Base-by-base conservation (phyloP, 1,284 basidiomycete genomes). In the Moesziomyces globuligerus region DNA sequence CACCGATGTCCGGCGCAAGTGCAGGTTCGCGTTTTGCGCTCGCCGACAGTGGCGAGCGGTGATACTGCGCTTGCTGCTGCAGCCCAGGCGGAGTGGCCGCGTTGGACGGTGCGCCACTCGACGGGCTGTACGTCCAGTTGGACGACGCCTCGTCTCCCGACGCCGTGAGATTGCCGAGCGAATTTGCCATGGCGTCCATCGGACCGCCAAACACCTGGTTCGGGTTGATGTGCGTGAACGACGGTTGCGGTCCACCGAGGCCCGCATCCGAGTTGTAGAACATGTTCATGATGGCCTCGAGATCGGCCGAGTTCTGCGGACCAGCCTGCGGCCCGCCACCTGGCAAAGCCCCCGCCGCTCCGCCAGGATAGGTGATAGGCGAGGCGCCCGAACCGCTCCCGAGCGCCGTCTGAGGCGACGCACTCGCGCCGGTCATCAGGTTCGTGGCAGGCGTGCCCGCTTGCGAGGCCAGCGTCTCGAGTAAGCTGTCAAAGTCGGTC, bases 211-310 rank as follows among this genome's bases (percentile, higher is more conserved):
- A 79, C 15, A 79, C 72, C 42, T 77, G 75, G 40, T 77, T 79
- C 24, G 76, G 76, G 39, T 79, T 75, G 61, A 79, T 70, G 42
- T 79, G 76, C n/a, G 76, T 79, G 45, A 79, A 58, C 15, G 62
- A 61, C 1, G 64, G 59, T 42, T 58, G 60, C 36, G 48, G 65
- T n/a, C 67, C 67, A 18, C 60, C 67, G 9, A 74, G 49, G 9
- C 58, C 56, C 3, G 71, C 75, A 23, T 72, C 75, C 23, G 72
- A 72, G 32, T 73, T 76, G 74, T 79, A 79, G 46, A 77, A 76
- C 73, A 79, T 75, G 48, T 74, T 69, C 73, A 79, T 79, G 59
- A 79, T 75, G 18, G 70, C 70, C 32, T 75, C 69, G 24, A 77
- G 46, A 23, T 78, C 74, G 3, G 67, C 60, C 13, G 62, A 44